These are phyloP conservation scores for Russula foetens DNA, from an alignment of 768 basidiomycete genomes.

Conservation along the genomic window DNA sequence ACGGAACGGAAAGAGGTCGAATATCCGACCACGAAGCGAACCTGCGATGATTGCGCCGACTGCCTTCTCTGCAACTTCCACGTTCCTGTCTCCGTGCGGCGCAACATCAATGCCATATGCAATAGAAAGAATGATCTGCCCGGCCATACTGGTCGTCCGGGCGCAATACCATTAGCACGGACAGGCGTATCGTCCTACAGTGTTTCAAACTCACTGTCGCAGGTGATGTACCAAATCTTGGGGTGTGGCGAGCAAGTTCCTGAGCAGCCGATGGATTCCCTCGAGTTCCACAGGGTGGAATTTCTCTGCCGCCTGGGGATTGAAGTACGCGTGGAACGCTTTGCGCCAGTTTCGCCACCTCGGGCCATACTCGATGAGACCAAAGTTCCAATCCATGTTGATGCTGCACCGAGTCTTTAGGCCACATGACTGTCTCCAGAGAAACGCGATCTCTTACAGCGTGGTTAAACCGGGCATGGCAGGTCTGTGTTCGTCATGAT, in stretches of 20 bases:
- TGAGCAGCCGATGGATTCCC: constrained; percentile 26
- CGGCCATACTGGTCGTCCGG: constrained; percentile 9
- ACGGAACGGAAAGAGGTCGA: constrained; percentile 3
- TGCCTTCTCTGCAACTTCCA: constrained; percentile 12
- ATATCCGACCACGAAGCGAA: not conserved
- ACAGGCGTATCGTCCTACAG: too few species aligned
- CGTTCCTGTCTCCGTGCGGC: constrained; percentile 8
- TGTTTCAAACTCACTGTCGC: constrained; percentile 29
- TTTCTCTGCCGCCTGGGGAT: constrained; percentile 25
- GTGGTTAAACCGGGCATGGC: not conserved
- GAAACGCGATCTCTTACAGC: not conserved
- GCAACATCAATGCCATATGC: constrained; percentile 14
- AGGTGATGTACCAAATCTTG: constrained; percentile 30
- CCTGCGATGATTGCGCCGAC: constrained; percentile 1
- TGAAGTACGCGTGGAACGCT: constrained; percentile 36
- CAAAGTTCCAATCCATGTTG: constrained; percentile 35
- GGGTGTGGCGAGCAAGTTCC: constrained; percentile 28
- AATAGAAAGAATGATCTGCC: constrained; percentile 11
- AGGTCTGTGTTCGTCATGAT: not conserved
- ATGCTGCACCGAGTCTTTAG: constrained; percentile 25
- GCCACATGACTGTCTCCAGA: not conserved
- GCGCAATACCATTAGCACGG: not conserved
- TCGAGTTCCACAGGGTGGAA: constrained; percentile 2
- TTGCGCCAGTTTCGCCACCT: constrained; percentile 35
- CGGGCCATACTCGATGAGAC: constrained; percentile 34